phyloP scores from a whole-genome alignment of 2,329 filamentous ascomycete species.

The Cladosporium sp. region DNA sequence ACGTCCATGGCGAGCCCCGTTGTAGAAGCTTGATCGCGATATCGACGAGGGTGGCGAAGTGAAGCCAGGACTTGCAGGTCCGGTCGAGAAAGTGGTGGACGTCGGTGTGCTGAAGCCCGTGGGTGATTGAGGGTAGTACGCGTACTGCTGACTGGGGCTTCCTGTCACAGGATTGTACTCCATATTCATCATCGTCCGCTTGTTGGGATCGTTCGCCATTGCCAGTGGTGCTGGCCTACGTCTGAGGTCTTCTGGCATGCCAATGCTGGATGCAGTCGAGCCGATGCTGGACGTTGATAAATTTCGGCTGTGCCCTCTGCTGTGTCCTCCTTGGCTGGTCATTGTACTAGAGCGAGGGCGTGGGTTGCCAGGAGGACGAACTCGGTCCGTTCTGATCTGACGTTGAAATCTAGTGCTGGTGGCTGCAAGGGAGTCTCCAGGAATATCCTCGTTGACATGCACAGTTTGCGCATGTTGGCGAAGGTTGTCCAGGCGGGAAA shows the following conservation, averaged over 20 bases:
- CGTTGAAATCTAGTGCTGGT: slow-evolving; percentile 88
- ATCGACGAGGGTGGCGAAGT: slow-evolving; percentile 69
- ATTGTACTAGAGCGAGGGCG: slow-evolving; percentile 8
- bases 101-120: slow-evolving; percentile 77
- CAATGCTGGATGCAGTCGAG: slow-evolving; percentile 67
- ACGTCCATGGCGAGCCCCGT: slow-evolving; percentile 64
- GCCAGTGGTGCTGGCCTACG: slow-evolving; percentile 76
- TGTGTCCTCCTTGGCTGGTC: slow-evolving; percentile 58
- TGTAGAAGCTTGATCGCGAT: slow-evolving; percentile 69
- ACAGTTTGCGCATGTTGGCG: slow-evolving; percentile 97
- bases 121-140: slow-evolving; percentile 64
- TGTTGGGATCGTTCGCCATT: slow-evolving; percentile 66
- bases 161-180: slow-evolving; percentile 60
- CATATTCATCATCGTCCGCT: slow-evolving; percentile 60
- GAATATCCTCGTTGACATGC: slow-evolving; percentile 96
- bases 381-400: slow-evolving; percentile 82
- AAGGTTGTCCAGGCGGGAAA: slow-evolving; percentile 90
- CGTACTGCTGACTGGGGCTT: slow-evolving; percentile 60
- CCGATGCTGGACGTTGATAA: slow-evolving; percentile 83
- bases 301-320: slow-evolving; percentile 76
- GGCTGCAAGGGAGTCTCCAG: slow-evolving; percentile 85
- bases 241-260: slow-evolving; percentile 61
- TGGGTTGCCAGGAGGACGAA: slow-evolving; percentile 55
- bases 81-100: slow-evolving; percentile 75
- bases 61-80: slow-evolving; percentile 72